A percentile compares a stretch with the other conserved stretches of the same genome.
phyloP scores from a whole-genome alignment of 139 green algal species.

The Auxenochlorella pyrenoidosa region DNA sequence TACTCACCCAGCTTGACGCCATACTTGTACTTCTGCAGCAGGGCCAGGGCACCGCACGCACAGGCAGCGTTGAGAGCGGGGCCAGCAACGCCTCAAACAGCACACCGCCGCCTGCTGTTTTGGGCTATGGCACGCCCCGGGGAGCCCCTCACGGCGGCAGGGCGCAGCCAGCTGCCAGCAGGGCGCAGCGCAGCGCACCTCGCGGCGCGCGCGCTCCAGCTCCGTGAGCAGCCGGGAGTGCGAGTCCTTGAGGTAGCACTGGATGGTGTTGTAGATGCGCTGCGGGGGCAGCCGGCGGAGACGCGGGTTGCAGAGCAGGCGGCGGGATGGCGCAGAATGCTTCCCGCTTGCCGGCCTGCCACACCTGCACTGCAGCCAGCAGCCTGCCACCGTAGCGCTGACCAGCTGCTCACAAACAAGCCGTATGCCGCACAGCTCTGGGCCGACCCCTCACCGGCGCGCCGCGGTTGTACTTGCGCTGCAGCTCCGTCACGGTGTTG shows the following conservation, averaged over 20 bases:
- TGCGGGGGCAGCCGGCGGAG: background rate
- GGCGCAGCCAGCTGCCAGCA: no score
- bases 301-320: no score
- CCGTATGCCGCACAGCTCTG: no score
- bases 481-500: slow-evolving; percentile 74
- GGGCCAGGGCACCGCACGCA: background rate
- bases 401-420: no score
- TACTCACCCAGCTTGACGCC: slow-evolving; percentile 47
- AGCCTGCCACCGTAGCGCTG: no score
- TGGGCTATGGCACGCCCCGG: no score
- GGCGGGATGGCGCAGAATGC: no score
- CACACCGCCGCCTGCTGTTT: no score
- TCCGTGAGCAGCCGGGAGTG: slow-evolving; percentile 65
- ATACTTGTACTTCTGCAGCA: slow-evolving; percentile 57
- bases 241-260: slow-evolving; percentile 58
- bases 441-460: background rate
- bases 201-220: slow-evolving; percentile 67
- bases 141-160: no score
- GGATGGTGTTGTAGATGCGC: slow-evolving; percentile 31
- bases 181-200: slow-evolving; percentile 58
- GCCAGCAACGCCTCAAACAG: no score
- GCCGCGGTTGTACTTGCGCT: slow-evolving; percentile 74
- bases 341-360: no score
- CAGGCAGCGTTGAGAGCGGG: background rate
- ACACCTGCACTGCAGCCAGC: no score